Evolutionary conservation across 768 basidiomycete genomes (phyloP).

Genomic region (Lentinula aciculospora): DNA sequence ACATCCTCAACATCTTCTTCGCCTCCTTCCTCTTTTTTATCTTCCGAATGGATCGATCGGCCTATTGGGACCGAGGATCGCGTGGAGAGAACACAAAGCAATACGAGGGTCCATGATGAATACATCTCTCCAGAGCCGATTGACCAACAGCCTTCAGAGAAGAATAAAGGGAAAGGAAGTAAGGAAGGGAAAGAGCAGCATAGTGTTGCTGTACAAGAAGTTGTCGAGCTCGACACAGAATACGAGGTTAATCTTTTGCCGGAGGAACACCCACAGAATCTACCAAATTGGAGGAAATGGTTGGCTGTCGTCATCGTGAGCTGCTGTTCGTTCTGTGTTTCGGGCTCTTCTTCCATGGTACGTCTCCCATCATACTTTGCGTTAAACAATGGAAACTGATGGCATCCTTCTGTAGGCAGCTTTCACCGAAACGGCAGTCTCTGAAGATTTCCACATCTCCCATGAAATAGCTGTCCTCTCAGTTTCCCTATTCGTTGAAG

Average conservation of each 20-base stretch:
- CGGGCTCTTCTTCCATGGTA: constrained; percentile 56
- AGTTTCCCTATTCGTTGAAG: constrained; percentile 52
- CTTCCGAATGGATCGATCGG: neutral
- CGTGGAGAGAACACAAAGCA: neutral
- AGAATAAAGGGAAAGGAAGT: neutral
- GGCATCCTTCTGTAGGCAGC: constrained; percentile 36
- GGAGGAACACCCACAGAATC: constrained; percentile 26
- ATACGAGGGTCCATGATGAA: neutral
- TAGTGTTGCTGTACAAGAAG: neutral
- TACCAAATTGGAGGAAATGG: constrained; percentile 53
- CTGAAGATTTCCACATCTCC: constrained; percentile 40
- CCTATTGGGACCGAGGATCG: neutral
- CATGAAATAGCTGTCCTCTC: constrained; percentile 45
- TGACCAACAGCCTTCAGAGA: neutral
- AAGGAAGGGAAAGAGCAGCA: neutral
- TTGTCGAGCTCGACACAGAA: neutral
- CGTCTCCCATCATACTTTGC: constrained; percentile 18
- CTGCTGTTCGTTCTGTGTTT: constrained; percentile 41
- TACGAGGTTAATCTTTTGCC: neutral
- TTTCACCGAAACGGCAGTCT: constrained; percentile 57
- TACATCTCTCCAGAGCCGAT: neutral
- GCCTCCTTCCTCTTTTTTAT: neutral
- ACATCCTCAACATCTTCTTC: neutral
- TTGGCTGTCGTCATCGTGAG: constrained; percentile 40
- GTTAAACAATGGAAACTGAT: neutral